A percentile compares a stretch with the other conserved stretches of the same genome.
Conservation (phyloP, 129 eudicot genomes). For the Lactuca sativa region DNA sequence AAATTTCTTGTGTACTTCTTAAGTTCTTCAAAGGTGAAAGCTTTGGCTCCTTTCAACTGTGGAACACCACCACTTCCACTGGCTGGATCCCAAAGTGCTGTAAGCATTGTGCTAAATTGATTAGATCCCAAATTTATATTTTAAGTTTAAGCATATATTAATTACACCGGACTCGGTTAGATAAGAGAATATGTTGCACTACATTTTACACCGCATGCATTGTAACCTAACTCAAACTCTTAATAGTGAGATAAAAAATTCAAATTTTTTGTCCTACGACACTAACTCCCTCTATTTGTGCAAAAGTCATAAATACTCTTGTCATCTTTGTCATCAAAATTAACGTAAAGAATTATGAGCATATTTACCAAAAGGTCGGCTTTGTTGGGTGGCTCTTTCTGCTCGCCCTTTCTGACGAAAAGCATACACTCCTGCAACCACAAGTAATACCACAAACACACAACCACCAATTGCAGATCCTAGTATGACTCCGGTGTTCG, state of each 20-base stretch:
- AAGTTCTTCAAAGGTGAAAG: conserved; percentile 56
- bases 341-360: not conserved
- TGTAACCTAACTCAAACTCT: too few species aligned
- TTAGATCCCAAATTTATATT: not conserved
- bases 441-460: conserved; percentile 36
- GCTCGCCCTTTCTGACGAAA: conserved; percentile 45
- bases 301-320: too few species aligned
- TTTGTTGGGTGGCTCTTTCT: conserved; percentile 34
- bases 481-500: conserved; percentile 33
- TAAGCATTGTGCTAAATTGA: conserved; percentile 7
- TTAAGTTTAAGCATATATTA: not conserved
- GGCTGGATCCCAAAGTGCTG: conserved; percentile 59
- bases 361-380: conserved; percentile 47
- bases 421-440: conserved; percentile 44
- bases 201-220: too few species aligned
- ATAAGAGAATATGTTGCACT: not conserved
- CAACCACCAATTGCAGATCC: conserved; percentile 45
- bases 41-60: conserved; percentile 53
- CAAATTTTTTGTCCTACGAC: too few species aligned
- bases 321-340: too few species aligned
- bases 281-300: too few species aligned
- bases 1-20: conserved; percentile 50
- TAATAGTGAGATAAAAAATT: too few species aligned
- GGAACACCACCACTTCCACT: conserved; percentile 49
- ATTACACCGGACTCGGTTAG: not conserved